Base-by-base conservation (phyloP, 2,329 filamentous ascomycete genomes). In the Beauveria scarabaeidicola region DNA sequence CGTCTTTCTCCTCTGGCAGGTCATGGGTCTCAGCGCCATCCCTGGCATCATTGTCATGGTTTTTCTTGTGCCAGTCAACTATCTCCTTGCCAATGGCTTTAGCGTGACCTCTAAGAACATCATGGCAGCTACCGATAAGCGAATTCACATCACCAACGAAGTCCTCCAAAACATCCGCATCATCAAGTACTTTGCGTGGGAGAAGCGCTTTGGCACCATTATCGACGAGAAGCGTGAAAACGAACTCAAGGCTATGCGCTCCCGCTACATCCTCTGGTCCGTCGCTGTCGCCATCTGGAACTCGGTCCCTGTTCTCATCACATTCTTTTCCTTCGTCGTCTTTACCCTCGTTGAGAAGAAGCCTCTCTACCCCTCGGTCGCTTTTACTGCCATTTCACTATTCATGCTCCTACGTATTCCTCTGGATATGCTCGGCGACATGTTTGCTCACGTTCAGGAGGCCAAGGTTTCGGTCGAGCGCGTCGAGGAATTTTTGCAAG, bases 131-230 rank as follows among this genome's bases (percentile, higher is more conserved):
- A 99, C 94, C 3, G 94, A 99, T 74, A 94, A 94, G 69, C 87
- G 94, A 57, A 97, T 99, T 63, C 90, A 97, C 69, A 88, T 91
- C 5, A 99, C 94, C 5, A 99, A 99, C 71, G 94, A 99, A 73
- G 89, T 97, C 8, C 78, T 99, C 29, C 92, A 96, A 69, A 99
- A 97, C 68, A 97, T 99, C 65, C 86, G 94, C 55, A 97, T 99
- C 71, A 97, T 99, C 82, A 99, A 99, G 71, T 99, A 94, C 73
- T 99, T 99, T 71, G 93, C 94, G 0, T 99, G 94, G 94, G 94
- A 99, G 72, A 86, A 91, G 66, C 88, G 93, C 2, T 99, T 97
- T 70, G 84, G 89, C 60, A 83, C 84, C 23, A 85, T 90, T 58
- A 91, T 99, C 38, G 89, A 95, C 62, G 93, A 97, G 71, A 97